phyloP scores from a whole-genome alignment of 257 asterid species.

The Solanum piurae region DNA sequence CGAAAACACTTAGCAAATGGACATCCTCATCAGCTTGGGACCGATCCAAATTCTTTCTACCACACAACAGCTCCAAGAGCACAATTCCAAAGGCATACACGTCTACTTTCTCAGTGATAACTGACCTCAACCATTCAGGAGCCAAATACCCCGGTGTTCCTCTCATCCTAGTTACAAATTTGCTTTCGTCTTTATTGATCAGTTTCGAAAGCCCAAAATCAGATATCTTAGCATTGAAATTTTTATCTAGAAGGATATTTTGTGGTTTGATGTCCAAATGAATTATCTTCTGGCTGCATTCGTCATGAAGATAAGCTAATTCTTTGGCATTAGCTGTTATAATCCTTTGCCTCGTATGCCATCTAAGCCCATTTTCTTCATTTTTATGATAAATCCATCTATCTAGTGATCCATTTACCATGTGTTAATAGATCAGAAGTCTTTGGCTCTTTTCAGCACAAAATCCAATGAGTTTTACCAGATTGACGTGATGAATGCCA shows the following conservation, averaged over 20 bases:
- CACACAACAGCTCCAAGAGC: conserved; percentile 6
- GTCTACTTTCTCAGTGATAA: conserved; percentile 14
- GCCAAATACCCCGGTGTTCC: conserved; percentile 21
- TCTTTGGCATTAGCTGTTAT: conserved; percentile 9
- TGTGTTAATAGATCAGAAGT: conserved; percentile 6
- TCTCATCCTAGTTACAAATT: conserved; percentile 14
- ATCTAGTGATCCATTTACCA: conserved; percentile 19
- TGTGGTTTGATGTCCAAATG: conserved; percentile 17
- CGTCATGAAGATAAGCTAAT: conserved; percentile 14
- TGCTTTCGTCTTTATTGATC: conserved; percentile 7
- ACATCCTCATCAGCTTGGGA: neutral
- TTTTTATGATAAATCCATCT: conserved; percentile 1
- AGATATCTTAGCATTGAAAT: conserved; percentile 16
- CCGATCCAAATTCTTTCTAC: conserved; percentile 11
- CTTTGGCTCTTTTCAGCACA: neutral
- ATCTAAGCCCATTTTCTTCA: neutral
- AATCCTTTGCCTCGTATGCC: conserved; percentile 1
- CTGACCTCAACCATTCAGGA: conserved; percentile 13
- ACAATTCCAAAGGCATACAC: conserved; percentile 18
- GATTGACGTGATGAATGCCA: conserved; percentile 9
- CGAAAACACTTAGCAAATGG: conserved; percentile 1
- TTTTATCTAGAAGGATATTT: conserved; percentile 15
- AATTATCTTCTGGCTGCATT: conserved; percentile 15
- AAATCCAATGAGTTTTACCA: conserved; percentile 13
- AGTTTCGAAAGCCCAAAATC: conserved; percentile 16